Conservation (phyloP, 306 rosid species). For the Prunus padus region DNA sequence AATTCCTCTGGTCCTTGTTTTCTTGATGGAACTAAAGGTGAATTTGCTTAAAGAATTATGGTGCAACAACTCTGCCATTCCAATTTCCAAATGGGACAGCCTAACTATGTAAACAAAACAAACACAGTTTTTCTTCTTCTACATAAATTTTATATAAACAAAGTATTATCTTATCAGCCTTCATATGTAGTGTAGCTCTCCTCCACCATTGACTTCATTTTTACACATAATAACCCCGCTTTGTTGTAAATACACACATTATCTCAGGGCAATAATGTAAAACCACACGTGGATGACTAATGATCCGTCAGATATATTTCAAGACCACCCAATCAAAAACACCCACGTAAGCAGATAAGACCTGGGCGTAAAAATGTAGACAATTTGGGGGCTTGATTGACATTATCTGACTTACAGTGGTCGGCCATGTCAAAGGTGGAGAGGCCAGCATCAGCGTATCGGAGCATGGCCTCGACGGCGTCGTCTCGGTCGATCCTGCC, state of each 20-base stretch:
- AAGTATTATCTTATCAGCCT: neutral
- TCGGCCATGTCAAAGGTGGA: constrained; percentile 97
- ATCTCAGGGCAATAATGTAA: neutral
- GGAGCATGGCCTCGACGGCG: constrained; percentile 89
- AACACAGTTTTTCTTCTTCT: neutral
- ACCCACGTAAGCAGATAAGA: neutral
- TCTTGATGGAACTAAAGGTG: constrained; percentile 22
- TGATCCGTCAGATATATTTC: neutral
- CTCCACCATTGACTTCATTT: constrained; percentile 23
- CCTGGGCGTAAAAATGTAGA: neutral
- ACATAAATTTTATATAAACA: neutral
- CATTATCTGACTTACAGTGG: constrained; percentile 47
- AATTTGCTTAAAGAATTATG: constrained; percentile 34
- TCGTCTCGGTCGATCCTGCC: constrained; percentile 77
- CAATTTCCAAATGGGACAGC: constrained; percentile 31
- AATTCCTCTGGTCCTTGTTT: constrained; percentile 22
- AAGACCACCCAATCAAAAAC: too few relatives aligned
- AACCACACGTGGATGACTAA: neutral
- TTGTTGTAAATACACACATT: neutral
- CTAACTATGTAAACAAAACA: neutral
- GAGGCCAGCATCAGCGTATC: constrained; percentile 78
- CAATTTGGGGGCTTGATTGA: neutral
- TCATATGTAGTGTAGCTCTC: neutral
- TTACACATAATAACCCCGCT: neutral
- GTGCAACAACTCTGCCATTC: constrained; percentile 54